Conservation (phyloP, 352 stramenopile genomes). For the Blastocystis sp. region DNA sequence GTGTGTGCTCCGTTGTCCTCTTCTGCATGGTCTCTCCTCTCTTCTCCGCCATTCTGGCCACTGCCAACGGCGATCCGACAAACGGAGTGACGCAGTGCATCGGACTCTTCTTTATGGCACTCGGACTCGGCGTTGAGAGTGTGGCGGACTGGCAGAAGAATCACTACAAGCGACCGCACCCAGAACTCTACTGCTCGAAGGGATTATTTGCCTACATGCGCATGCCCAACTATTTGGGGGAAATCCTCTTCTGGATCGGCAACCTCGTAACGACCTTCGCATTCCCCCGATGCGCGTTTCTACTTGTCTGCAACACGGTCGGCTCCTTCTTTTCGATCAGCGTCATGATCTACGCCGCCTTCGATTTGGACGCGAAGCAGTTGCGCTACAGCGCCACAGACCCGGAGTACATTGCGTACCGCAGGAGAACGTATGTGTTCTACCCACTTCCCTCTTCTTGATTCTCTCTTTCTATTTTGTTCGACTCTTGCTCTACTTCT, state of each 20-base stretch:
- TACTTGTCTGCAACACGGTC: background rate
- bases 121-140: background rate
- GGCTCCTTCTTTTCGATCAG: background rate
- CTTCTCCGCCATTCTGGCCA: background rate
- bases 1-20: background rate
- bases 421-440: background rate
- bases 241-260: slow-evolving; percentile 15
- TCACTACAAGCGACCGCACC: background rate
- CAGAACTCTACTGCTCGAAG: background rate
- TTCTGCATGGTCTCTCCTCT: background rate
- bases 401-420: slow-evolving; percentile 17
- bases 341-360: background rate
- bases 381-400: background rate
- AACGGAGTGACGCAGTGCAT: background rate
- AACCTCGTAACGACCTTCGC: background rate
- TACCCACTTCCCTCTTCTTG: background rate
- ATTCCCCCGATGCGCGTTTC: too few species aligned
- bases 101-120: background rate
- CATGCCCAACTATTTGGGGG: slow-evolving; percentile 25
- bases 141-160: background rate
- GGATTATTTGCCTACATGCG: background rate
- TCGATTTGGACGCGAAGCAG: slow-evolving; percentile 4
- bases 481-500: too few species aligned
- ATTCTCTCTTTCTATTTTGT: background rate
- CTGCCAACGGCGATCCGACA: background rate